Evolutionary conservation across 2,329 filamentous ascomycete species (phyloP).

Genomic region (Corinectria fuckeliana): DNA sequence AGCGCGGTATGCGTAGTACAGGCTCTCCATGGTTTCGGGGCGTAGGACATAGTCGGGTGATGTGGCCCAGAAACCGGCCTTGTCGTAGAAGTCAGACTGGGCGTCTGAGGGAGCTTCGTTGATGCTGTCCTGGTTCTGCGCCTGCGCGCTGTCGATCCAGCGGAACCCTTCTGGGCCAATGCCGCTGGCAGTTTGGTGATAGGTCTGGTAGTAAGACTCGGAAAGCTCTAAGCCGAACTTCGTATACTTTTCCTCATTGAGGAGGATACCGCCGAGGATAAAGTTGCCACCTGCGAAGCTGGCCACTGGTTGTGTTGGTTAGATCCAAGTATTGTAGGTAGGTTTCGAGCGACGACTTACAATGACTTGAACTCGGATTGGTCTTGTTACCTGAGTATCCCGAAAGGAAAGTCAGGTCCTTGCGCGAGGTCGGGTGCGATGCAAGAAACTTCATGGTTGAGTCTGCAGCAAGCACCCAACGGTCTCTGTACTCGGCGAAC

Average conservation of each 20-base stretch:
- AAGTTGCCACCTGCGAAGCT: slow-evolving; percentile 86
- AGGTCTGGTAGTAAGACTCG: slow-evolving; percentile 76
- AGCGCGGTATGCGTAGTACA: slow-evolving; percentile 85
- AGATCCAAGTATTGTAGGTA: neutral
- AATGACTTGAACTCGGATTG: slow-evolving; percentile 55
- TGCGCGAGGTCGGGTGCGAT: slow-evolving; percentile 69
- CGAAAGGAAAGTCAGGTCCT: slow-evolving; percentile 76
- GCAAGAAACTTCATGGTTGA: slow-evolving; percentile 75
- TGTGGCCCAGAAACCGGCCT: slow-evolving; percentile 75
- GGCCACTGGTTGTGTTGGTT: slow-evolving; percentile 55
- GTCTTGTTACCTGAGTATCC: slow-evolving; percentile 57
- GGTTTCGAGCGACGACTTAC: slow-evolving; percentile 43
- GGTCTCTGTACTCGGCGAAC: slow-evolving; percentile 71
- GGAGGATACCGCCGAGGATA: slow-evolving; percentile 77
- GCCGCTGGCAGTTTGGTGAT: slow-evolving; percentile 68
- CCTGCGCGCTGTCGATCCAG: slow-evolving; percentile 59
- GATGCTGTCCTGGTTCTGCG: slow-evolving; percentile 47
- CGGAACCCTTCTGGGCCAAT: slow-evolving; percentile 79
- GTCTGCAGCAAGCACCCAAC: slow-evolving; percentile 78
- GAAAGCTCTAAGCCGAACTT: slow-evolving; percentile 77
- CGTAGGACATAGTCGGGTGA: slow-evolving; percentile 70
- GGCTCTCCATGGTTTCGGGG: slow-evolving; percentile 82
- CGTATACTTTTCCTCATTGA: slow-evolving; percentile 70
- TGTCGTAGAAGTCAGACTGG: slow-evolving; percentile 66
- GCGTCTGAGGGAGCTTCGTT: slow-evolving; percentile 49